Evolutionary conservation across 345 rosid genomes (phyloP).

Genomic region (Moricandia moricandioides): DNA sequence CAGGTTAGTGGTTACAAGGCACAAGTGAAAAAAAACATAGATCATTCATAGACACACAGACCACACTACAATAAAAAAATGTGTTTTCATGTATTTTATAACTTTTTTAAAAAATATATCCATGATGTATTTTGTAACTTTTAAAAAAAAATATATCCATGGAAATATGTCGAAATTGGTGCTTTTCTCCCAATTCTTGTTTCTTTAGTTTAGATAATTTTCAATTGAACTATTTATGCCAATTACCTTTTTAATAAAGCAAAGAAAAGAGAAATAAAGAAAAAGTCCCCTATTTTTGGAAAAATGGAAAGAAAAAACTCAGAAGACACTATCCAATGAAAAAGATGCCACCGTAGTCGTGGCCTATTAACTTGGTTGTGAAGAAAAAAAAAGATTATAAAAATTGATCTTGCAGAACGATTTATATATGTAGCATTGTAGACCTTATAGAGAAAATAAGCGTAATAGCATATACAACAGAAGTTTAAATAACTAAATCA

Average conservation of each 20-base stretch:
- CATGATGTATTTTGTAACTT: not conserved
- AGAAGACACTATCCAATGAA: conserved; percentile 25
- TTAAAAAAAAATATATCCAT: not conserved
- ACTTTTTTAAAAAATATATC: not conserved
- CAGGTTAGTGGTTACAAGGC: not conserved
- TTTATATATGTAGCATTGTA: not conserved
- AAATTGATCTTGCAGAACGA: not conserved
- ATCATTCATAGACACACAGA: not conserved
- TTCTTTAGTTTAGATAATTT: not conserved
- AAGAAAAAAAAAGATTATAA: conserved; percentile 18
- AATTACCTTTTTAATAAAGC: conserved; percentile 29
- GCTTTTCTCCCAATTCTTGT: not conserved
- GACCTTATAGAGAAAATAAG: not conserved
- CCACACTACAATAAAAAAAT: not conserved
- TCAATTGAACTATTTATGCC: conserved; percentile 5
- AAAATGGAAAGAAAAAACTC: conserved; percentile 16
- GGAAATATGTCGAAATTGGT: not conserved
- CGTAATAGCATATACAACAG: not conserved
- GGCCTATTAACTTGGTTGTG: conserved; percentile 28
- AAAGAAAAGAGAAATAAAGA: conserved; percentile 14
- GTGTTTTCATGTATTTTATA: not conserved
- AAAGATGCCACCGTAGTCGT: conserved; percentile 30
- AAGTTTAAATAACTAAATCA: not conserved
- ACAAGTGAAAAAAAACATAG: not conserved
- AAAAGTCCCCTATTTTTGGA: conserved; percentile 18